Evolutionary conservation across 345 rosid genomes (phyloP).

Genomic region (Heritiera fomes): DNA sequence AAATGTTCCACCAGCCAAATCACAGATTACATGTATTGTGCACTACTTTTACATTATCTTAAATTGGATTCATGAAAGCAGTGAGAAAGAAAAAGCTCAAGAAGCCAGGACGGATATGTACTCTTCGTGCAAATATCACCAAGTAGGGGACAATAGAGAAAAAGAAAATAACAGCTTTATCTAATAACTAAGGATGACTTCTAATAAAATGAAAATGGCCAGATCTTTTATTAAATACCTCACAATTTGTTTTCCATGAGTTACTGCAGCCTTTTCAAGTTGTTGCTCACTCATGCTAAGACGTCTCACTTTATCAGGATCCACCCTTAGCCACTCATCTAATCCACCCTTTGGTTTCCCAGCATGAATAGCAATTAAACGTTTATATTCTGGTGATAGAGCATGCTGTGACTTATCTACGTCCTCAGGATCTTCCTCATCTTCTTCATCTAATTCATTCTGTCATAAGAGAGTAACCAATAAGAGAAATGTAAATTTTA

Average conservation of each 20-base stretch:
- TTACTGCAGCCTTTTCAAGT: conserved; percentile 49
- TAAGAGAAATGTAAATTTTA: conserved; percentile 16
- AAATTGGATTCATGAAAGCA: background rate
- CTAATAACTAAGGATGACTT: background rate
- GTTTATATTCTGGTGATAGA: conserved; percentile 37
- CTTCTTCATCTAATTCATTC: conserved; percentile 42
- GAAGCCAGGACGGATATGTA: background rate
- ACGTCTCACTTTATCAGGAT: conserved; percentile 57
- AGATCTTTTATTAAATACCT: conserved; percentile 33
- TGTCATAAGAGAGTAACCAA: conserved; percentile 27
- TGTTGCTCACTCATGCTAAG: conserved; percentile 68
- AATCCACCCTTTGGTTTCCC: conserved; percentile 69
- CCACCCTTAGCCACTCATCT: conserved; percentile 46
- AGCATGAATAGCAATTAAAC: conserved; percentile 52
- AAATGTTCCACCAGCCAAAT: background rate
- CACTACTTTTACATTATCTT: background rate
- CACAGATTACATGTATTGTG: background rate
- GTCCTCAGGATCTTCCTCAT: conserved; percentile 42
- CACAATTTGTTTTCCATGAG: conserved; percentile 49
- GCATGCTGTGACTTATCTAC: background rate
- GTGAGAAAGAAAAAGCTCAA: background rate
- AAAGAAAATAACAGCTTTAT: background rate
- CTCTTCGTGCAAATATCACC: background rate
- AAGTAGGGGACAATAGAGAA: background rate
- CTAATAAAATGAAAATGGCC: background rate